Conservation (phyloP, 1,284 basidiomycete species). For the Ganoderma lucidum region DNA sequence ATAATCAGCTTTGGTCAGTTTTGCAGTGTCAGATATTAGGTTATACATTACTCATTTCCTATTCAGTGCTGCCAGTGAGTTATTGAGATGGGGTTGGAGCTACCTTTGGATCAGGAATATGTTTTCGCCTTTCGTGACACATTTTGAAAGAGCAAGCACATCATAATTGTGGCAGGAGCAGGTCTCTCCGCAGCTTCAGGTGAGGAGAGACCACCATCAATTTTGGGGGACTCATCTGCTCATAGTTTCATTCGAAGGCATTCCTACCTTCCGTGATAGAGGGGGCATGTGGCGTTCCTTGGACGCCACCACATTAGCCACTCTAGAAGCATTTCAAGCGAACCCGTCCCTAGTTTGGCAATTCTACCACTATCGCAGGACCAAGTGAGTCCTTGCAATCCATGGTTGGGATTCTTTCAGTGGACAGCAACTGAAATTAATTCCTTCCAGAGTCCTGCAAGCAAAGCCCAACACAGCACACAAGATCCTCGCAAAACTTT, state of each 20-base stretch:
- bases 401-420: too few species aligned
- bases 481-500: constrained; percentile 40
- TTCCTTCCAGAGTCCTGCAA: constrained; percentile 33
- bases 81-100: not conserved
- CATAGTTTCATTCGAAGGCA: not conserved
- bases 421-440: not conserved
- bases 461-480: constrained; percentile 48
- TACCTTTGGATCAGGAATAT: not conserved
- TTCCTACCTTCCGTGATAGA: constrained; percentile 25
- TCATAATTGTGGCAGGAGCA: constrained; percentile 14
- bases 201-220: not conserved
- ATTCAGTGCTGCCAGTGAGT: not conserved
- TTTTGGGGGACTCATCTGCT: not conserved
- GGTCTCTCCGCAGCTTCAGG: constrained; percentile 21
- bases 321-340: constrained; percentile 48
- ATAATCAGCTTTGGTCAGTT: too few species aligned
- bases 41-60: not conserved
- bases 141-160: constrained; percentile 7
- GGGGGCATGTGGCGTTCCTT: constrained; percentile 48
- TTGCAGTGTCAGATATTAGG: not conserved
- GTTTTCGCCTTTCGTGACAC: constrained; percentile 9
- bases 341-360: constrained; percentile 52
- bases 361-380: constrained; percentile 33
- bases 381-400: constrained; percentile 31
- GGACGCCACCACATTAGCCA: constrained; percentile 47